Percentiles rank a stretch among this genome's conserved stretches.
Conservation (phyloP, 805 yeast genomes). For the Starmerella tilneyi region DNA sequence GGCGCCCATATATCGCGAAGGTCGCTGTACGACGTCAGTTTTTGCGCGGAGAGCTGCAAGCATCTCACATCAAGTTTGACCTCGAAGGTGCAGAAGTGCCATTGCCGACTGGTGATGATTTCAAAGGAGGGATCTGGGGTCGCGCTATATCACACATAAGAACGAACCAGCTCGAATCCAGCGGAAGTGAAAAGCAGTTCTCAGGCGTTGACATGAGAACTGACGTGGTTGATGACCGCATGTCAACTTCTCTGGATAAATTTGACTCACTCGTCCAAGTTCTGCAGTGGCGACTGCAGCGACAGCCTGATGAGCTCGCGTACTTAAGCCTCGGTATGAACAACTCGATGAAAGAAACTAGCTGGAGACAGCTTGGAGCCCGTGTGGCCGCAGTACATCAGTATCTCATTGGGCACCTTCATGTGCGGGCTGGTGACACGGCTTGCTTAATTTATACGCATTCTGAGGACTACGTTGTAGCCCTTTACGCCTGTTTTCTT, state of each 20-base stretch:
- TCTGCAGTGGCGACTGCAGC: conserved; percentile 63
- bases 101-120: conserved; percentile 65
- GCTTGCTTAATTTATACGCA: conserved; percentile 77
- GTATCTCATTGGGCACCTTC: conserved; percentile 57
- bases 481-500: conserved; percentile 75
- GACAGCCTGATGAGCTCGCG: conserved; percentile 72
- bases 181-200: conserved; percentile 59
- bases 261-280: conserved; percentile 63
- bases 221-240: conserved; percentile 65
- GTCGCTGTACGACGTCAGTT: conserved; percentile 71
- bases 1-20: conserved; percentile 86
- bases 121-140: conserved; percentile 77
- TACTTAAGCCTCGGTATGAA: conserved; percentile 38
- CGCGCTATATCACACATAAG: conserved; percentile 61
- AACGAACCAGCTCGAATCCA: conserved; percentile 40
- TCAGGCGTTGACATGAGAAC: conserved; percentile 75
- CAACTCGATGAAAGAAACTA: conserved; percentile 39
- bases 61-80: conserved; percentile 73
- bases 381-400: conserved; percentile 65
- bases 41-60: conserved; percentile 65
- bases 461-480: conserved; percentile 74
- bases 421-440: conserved; percentile 54
- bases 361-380: conserved; percentile 77
- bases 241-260: conserved; percentile 61
- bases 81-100: conserved; percentile 47